A percentile compares a stretch with the other conserved stretches of the same genome.
These are phyloP conservation scores for Haematococcus sp. DNA, from an alignment of 139 green algal species.

Conservation along the genomic window DNA sequence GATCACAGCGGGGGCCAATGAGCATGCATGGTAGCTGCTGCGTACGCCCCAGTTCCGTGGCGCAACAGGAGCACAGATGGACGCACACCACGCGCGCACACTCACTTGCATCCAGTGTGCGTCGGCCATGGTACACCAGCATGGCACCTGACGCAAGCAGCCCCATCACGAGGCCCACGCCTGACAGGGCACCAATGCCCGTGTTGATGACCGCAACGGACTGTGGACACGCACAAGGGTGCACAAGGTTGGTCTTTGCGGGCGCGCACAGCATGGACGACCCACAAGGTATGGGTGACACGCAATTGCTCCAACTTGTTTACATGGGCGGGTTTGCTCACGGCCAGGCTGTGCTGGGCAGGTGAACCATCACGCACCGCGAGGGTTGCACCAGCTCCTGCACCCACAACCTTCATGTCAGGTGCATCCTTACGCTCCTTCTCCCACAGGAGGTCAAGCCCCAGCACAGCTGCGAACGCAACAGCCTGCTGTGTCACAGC, in stretches of 20 bases:
- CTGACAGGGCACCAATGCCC: neutral
- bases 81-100: neutral
- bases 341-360: too few relatives aligned
- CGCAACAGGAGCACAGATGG: too few relatives aligned
- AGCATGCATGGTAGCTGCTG: too few relatives aligned
- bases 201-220: neutral
- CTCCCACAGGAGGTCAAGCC: slow-evolving; percentile 11
- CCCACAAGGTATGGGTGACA: too few relatives aligned
- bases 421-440: neutral
- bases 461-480: slow-evolving; percentile 37
- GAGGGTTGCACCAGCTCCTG: slow-evolving; percentile 21
- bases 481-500: slow-evolving; percentile 56
- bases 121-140: slow-evolving; percentile 28
- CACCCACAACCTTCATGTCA: slow-evolving; percentile 9
- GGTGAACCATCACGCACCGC: slow-evolving; percentile 7
- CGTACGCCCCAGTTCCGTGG: too few relatives aligned
- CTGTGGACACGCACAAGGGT: neutral
- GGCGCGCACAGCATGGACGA: too few relatives aligned
- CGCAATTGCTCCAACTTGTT: too few relatives aligned
- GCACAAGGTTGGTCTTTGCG: neutral
- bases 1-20: too few relatives aligned
- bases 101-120: slow-evolving; percentile 36
- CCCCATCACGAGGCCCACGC: slow-evolving; percentile 30
- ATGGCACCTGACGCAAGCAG: slow-evolving; percentile 18
- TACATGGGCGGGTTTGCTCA: too few relatives aligned